Evolutionary conservation across 2,329 filamentous ascomycete species (phyloP).

Genomic region (Dothistroma septosporum): DNA sequence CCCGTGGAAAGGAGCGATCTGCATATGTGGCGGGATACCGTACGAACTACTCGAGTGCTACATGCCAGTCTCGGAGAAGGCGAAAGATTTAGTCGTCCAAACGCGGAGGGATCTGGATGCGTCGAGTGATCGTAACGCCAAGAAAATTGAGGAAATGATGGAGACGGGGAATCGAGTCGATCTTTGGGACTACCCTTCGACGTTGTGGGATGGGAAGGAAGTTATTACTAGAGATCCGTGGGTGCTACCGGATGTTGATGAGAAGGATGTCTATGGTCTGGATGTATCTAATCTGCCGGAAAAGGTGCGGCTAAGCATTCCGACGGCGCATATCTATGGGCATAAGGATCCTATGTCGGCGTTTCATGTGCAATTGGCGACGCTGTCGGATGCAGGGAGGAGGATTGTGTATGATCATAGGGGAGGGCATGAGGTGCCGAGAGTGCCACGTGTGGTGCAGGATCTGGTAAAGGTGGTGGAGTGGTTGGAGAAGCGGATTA

Average conservation of each 20-base stretch:
- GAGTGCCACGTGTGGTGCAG: not conserved
- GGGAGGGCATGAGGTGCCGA: not conserved
- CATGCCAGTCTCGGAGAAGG: not conserved
- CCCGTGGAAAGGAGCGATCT: not conserved
- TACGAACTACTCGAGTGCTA: not conserved
- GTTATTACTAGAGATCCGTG: not conserved
- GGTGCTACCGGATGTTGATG: not conserved
- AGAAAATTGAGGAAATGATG: not conserved
- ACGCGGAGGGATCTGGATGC: not conserved
- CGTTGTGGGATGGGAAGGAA: not conserved
- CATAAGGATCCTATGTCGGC: not conserved
- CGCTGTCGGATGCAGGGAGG: not conserved
- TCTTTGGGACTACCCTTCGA: not conserved
- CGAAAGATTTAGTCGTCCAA: not conserved
- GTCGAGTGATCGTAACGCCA: not conserved
- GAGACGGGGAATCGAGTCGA: not conserved
- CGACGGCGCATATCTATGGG: not conserved
- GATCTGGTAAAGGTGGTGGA: not conserved
- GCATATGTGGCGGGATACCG: not conserved
- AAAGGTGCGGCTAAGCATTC: not conserved
- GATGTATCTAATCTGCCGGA: not conserved
- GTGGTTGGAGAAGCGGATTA: not conserved
- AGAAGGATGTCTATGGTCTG: not conserved
- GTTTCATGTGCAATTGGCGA: not conserved
- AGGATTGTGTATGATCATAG: constrained; percentile 1